Conservation (phyloP, 1,284 basidiomycete species). For the Ganoderma resinaceum region DNA sequence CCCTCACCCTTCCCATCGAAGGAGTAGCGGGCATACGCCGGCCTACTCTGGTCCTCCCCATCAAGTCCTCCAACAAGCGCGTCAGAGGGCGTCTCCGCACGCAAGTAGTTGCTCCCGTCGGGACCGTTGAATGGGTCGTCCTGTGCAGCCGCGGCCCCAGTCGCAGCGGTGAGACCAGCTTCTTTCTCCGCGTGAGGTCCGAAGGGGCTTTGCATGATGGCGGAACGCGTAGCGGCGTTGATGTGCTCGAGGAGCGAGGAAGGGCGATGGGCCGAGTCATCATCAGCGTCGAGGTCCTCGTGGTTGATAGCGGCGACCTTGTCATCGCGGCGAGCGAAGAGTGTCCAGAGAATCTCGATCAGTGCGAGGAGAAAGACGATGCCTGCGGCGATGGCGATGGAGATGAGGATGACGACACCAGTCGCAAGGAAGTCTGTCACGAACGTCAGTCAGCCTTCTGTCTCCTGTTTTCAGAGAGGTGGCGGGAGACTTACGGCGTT, state of each 20-base stretch:
- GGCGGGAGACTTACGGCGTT: constrained; percentile 63
- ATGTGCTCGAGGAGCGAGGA: constrained; percentile 87
- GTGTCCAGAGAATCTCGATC: constrained; percentile 88
- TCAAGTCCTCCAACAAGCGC: constrained; percentile 66
- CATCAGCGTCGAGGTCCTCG: constrained; percentile 73
- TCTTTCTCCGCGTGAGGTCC: constrained; percentile 59
- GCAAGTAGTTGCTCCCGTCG: constrained; percentile 75
- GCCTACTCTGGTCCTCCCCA: constrained; percentile 70
- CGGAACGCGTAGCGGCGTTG: constrained; percentile 84
- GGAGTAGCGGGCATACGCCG: constrained; percentile 81
- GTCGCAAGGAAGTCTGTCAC: constrained; percentile 82
- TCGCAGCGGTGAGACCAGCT: constrained; percentile 44
- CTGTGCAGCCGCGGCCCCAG: constrained; percentile 40
- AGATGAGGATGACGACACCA: constrained; percentile 95
- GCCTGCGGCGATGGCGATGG: constrained; percentile 95
- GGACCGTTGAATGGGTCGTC: constrained; percentile 66
- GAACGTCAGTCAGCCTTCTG: constrained; percentile 10
- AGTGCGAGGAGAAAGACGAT: constrained; percentile 92
- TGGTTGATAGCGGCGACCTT: constrained; percentile 64
- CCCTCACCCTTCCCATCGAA: constrained; percentile 82
- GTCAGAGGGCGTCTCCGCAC: constrained; percentile 81
- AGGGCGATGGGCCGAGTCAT: constrained; percentile 77
- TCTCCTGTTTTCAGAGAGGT: neutral
- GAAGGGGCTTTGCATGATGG: constrained; percentile 69
- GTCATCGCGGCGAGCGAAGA: constrained; percentile 82